Evolutionary conservation across 768 basidiomycete species (phyloP), one percentile per base, ranked within the genome.

Genomic region (Rhodotorula paludigena): DNA sequence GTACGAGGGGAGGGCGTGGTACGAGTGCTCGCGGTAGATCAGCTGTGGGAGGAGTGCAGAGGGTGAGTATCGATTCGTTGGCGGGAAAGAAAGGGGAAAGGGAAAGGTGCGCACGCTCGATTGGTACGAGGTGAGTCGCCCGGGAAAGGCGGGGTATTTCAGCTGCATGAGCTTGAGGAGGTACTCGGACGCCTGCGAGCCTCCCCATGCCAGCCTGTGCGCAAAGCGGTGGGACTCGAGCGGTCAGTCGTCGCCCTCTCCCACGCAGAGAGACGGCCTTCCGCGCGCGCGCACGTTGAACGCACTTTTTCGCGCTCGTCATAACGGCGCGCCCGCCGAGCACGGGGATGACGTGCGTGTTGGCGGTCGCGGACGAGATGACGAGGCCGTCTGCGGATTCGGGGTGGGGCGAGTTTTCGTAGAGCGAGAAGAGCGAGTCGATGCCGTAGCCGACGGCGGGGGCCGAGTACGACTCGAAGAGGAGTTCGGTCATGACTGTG

Each of bases 111-210:
- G 66, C 77, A 93, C 92, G 21, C 84, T 87, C 9, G 91, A 85
- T 74, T 97, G 94, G 0, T 81, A 76, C 23, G 84, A 76, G 0
- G 89, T 89, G 18, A 97, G 85, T 49, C 90, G 86, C 2, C 88
- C 89, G 10, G 91, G 89, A 77, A 98, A 98, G 53, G 83, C 87
- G 35, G 94, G 89, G 76, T 98, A 96, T 78, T 98, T 99, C 42
- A 98, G 84, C 76, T 97, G 93, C 48, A 93, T 86, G 30, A 94
- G 85, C 76, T 92, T 96, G 67, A 93, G 85, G 57, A 97, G 83
- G 75, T 96, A 89, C 62, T 99, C 96, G 0, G 90, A 85, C 1
- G 91, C 85, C 74, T 97, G 93, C 4, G 86, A 84, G 33, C 88
- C 85, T 35, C 96, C 96, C 90, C 92, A 98, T 8, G 91, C 89